Evolutionary conservation across 345 rosid species (phyloP).

Genomic region (Gossypium anomalum): DNA sequence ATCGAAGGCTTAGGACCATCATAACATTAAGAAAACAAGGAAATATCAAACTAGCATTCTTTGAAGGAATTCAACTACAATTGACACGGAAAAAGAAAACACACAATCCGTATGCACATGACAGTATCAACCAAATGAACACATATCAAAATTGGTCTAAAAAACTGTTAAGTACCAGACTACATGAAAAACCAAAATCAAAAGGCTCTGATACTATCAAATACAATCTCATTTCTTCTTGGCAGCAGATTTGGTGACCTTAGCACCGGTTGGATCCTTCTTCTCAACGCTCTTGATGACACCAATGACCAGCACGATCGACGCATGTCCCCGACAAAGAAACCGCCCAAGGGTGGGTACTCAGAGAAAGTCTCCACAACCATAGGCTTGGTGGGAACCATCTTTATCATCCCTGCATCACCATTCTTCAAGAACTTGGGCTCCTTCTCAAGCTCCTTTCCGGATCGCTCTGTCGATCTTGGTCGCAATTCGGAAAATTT

Average conservation of each 20-base stretch:
- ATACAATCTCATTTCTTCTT: constrained; percentile 16
- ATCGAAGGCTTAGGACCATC: too few species aligned
- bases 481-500: constrained; percentile 24
- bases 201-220: neutral
- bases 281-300: constrained; percentile 32
- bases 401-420: constrained; percentile 30
- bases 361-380: constrained; percentile 28
- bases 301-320: too few species aligned
- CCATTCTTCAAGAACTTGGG: constrained; percentile 32
- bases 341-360: constrained; percentile 32
- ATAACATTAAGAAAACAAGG: too few species aligned
- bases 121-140: neutral
- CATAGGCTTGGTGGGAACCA: constrained; percentile 32
- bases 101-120: neutral
- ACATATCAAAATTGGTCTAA: neutral
- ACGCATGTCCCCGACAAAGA: constrained; percentile 29
- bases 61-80: neutral
- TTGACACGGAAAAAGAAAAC: neutral
- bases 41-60: neutral
- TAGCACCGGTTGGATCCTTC: constrained; percentile 29
- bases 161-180: neutral
- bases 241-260: constrained; percentile 30
- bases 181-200: neutral
- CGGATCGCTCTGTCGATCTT: constrained; percentile 33
- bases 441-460: constrained; percentile 29